Evolutionary conservation across 1,284 basidiomycete genomes (phyloP), one percentile per base, ranked within the genome.

Genomic region (Apiotrichum laibachii): DNA sequence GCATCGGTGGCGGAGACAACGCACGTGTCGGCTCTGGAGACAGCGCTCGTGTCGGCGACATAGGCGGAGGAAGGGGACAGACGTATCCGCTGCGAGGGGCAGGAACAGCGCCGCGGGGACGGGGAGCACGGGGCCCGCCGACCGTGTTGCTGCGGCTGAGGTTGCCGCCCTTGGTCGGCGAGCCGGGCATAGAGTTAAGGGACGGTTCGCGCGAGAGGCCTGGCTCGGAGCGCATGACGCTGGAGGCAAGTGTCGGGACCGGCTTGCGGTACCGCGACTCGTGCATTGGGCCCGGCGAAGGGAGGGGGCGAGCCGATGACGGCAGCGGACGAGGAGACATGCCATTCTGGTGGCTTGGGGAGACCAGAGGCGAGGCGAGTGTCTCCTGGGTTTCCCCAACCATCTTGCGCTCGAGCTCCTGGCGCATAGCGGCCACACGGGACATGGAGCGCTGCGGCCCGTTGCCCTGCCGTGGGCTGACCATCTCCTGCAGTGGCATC

Each of bases 341-440:
- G 16, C 11, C 37, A 9, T 33, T 31, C 26, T 31, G 26, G 26
- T 31, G 26, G 40, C 37, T 21, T 5, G 50, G 50, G 7, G 50
- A 52, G 6, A 18, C 13, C 1, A 34, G 19, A 1, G 49, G 49
- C 19, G 49, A 40, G 10, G 49, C 22, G 13, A 50, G 18, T 15
- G 37, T 50, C 49, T 50, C 49, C 7, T 21, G 19, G 10, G 49
- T 26, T 34, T 10, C 21, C 22, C 33, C 50, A 15, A 34, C 15
- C 44, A 50, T 53, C 35, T 56, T 58, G n/a, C 56, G 44, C 51
- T 60, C 68, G 19, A 60, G 50, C 26, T 60, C 50, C 21, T 60
- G 50, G 10, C 64, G 52, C 53, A 68, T 45, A 22, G 68, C 66
- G 4, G 58, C 60, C 7, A 69, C 65, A 0, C 58, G 57, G 2